Conservation (phyloP, 192 early-diverging fungal genomes). For the Blastocladiella britannica region DNA sequence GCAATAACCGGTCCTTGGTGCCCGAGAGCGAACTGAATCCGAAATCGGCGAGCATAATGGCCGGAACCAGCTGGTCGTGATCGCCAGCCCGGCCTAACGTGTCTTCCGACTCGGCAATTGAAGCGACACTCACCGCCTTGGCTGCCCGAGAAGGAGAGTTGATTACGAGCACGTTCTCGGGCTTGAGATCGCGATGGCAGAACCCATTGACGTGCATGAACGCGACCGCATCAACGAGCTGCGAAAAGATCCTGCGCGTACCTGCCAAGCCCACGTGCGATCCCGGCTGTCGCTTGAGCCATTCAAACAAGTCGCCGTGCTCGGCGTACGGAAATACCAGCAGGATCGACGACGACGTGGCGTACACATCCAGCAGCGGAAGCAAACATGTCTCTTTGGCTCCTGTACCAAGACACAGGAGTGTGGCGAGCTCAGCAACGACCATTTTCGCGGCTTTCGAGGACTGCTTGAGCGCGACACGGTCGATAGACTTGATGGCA, state of each 20-base stretch:
- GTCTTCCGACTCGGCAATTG: no score
- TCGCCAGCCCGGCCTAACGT: no score
- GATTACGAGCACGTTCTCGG: neutral
- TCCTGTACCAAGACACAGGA: no score
- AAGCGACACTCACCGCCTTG: neutral
- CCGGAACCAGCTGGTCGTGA: no score
- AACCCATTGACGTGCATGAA: slow-evolving; percentile 41
- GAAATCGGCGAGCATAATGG: no score
- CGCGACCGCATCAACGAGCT: slow-evolving; percentile 46
- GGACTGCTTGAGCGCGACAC: no score
- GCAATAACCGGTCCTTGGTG: neutral
- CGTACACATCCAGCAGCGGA: neutral
- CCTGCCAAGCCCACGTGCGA: slow-evolving; percentile 19
- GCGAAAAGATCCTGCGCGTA: slow-evolving; percentile 38
- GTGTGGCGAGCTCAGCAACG: no score
- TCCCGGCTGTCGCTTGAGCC: neutral
- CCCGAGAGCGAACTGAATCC: neutral
- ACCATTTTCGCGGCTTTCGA: no score
- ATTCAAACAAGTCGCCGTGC: neutral
- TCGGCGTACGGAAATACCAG: neutral
- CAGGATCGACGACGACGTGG: neutral
- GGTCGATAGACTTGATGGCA: neutral
- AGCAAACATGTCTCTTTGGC: no score
- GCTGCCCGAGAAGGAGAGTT: neutral
- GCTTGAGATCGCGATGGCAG: neutral